Base-by-base conservation (phyloP, 768 basidiomycete genomes). In the Rossbeevera mucosa region DNA sequence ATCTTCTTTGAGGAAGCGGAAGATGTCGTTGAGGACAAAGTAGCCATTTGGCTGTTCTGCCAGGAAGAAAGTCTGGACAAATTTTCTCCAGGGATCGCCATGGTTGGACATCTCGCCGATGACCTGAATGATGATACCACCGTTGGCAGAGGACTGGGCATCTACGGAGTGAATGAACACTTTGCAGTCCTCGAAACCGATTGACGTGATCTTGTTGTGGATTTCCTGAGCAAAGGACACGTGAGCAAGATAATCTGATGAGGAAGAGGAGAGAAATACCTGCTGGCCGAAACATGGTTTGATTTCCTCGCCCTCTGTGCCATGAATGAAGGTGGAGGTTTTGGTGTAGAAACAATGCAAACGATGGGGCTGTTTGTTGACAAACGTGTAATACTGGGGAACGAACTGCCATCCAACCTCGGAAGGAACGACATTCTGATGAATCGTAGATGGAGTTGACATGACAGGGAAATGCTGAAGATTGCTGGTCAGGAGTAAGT, bases 361-460 rank as follows among this genome's bases (percentile, higher is more conserved):
- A 72, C 93, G 89, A 74, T 89, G 78, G 65, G 95, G 95, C 57
- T 94, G 86, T 76, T 96, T 94, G 83, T 98, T 96, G 71, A 99
- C 88, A 79, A 91, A 95, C 63, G 91, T 95, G 77, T 99, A 99
- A 76, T 98, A 98, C 74, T 99, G 94, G 45, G 93, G 92, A 62
- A 96, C 94, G 76, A 97, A 97, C 74, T 97, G 94, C 93, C 94
- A 97, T 74, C 94, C 94, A 68, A 97, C 94, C 76, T 96, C 92
- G 62, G 86, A 91, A 72, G 89, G 89, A 77, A 86, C 76, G 76
- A 90, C 85, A 67, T 77, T 80, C 71, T 76, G 77, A 67, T 81
- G 80, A 62, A 72, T 65, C 62, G 72, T 57, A 63, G 80, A 63
- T 68, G 73, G 57, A 57, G 72, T 58, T 61, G 77, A 72, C 71